Conservation (phyloP, 139 green algal species). For the Yamagishiella unicocca region DNA sequence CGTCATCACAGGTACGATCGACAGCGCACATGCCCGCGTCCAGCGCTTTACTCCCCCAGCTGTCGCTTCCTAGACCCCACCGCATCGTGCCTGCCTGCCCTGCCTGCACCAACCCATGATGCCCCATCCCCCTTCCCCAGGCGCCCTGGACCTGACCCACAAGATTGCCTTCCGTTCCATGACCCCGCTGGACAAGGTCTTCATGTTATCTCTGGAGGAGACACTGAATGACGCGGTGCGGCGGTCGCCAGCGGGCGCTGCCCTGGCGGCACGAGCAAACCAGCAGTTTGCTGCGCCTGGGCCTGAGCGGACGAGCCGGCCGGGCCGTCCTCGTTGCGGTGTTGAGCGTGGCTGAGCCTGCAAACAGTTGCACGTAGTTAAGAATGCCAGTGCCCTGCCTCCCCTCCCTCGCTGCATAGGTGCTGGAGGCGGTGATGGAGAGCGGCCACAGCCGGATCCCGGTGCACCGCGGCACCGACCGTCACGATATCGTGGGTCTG, state of each 20-base stretch:
- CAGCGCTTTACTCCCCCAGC: neutral
- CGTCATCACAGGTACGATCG: constrained; percentile 67
- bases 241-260: too few species aligned
- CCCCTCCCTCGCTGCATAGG: neutral
- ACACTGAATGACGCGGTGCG: constrained; percentile 69
- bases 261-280: too few species aligned
- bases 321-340: too few species aligned
- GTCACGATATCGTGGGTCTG: constrained; percentile 68
- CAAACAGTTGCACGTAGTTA: too few species aligned
- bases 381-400: neutral
- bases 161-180: constrained; percentile 83
- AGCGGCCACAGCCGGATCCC: constrained; percentile 81
- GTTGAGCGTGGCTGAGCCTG: too few species aligned
- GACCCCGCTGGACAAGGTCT: constrained; percentile 90
- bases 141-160: constrained; percentile 83
- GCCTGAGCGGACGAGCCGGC: too few species aligned
- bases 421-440: constrained; percentile 39
- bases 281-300: too few species aligned
- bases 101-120: neutral
- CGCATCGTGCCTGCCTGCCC: too few species aligned
- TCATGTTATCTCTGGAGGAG: constrained; percentile 83
- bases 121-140: neutral
- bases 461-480: constrained; percentile 70
- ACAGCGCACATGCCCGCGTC: neutral
- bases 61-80: too few species aligned